Conservation (phyloP, 495 filamentous ascomycete species). For the Penicillium subrubescens region DNA sequence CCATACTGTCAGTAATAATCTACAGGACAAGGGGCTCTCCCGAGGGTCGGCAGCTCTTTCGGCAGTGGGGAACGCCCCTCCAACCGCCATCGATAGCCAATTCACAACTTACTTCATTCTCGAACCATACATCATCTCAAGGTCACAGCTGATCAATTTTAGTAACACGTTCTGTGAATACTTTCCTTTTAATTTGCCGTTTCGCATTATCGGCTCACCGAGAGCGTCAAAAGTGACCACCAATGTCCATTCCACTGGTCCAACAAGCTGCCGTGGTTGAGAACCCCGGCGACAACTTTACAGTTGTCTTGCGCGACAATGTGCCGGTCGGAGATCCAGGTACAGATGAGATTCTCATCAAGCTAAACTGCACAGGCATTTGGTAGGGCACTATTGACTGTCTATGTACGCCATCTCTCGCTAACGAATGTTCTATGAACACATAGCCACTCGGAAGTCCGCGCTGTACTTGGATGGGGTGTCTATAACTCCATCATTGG, state of each 20-base stretch:
- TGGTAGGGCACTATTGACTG: constrained; percentile 16
- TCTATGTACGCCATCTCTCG: background rate
- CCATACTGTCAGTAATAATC: background rate
- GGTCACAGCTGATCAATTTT: background rate
- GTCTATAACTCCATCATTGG: constrained; percentile 35
- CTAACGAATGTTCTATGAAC: background rate
- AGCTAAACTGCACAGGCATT: constrained; percentile 26
- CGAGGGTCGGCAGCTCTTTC: constrained; percentile 5
- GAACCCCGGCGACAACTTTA: constrained; percentile 19
- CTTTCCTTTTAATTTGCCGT: background rate
- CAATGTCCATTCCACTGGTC: constrained; percentile 8
- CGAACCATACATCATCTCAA: background rate
- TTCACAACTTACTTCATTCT: background rate
- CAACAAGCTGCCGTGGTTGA: constrained; percentile 26
- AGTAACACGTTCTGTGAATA: background rate
- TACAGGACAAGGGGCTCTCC: background rate
- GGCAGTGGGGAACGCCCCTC: constrained; percentile 2
- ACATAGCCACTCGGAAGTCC: constrained; percentile 32
- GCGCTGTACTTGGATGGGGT: constrained; percentile 24
- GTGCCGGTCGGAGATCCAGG: constrained; percentile 19
- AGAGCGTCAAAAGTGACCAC: background rate
- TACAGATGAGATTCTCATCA: constrained; percentile 24
- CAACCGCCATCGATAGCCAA: background rate
- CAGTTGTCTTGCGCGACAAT: constrained; percentile 13
- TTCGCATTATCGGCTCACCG: background rate